Evolutionary conservation across 140 eudicot species (phyloP).

Genomic region (Oenanthe javanica): DNA sequence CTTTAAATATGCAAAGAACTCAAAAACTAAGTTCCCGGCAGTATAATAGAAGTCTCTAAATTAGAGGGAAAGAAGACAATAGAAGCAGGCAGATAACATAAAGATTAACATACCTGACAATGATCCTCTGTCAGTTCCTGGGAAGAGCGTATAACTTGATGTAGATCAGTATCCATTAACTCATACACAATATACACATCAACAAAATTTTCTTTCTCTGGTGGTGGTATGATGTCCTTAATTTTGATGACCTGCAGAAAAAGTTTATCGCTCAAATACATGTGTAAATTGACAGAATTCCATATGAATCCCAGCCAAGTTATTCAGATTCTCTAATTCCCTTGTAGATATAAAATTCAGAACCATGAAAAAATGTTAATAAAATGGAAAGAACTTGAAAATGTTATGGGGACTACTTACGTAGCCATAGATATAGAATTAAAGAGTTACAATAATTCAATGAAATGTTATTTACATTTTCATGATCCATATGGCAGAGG

Average conservation of each 20-base stretch:
- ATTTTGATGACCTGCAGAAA: slow-evolving; percentile 57
- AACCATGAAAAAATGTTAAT: neutral
- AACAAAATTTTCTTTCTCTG: slow-evolving; percentile 51
- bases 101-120: slow-evolving; percentile 49
- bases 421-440: neutral
- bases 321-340: neutral
- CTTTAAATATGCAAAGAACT: neutral
- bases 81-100: neutral
- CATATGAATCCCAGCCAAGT: neutral
- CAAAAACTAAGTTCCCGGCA: neutral
- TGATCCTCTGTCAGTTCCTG: slow-evolving; percentile 74
- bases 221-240: slow-evolving; percentile 67
- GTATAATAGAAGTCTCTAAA: neutral
- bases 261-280: neutral
- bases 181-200: slow-evolving; percentile 73
- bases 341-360: neutral
- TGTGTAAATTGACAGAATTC: no score
- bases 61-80: neutral
- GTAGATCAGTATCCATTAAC: slow-evolving; percentile 83
- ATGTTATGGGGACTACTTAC: neutral
- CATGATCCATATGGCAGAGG: slow-evolving; percentile 90
- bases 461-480: slow-evolving; percentile 36
- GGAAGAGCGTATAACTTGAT: slow-evolving; percentile 69
- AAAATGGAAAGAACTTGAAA: neutral
- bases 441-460: neutral